Evolutionary conservation across 495 filamentous ascomycete genomes (phyloP).

Genomic region (Melanomma pulvis-pyrius): DNA sequence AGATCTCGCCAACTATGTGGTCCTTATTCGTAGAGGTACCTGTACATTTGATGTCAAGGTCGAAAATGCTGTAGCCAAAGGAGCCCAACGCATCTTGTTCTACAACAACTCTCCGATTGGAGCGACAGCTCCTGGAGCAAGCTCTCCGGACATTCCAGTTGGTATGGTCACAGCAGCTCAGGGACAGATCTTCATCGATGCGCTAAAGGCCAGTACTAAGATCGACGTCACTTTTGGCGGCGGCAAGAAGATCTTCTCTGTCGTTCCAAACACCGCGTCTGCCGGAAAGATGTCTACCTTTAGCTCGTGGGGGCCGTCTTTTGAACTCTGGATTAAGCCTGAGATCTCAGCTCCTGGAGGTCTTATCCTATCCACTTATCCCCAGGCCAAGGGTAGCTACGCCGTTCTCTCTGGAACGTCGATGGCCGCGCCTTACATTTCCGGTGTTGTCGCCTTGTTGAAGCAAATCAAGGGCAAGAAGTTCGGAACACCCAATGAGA

Average conservation of each 20-base stretch:
- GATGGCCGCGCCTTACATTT: background rate
- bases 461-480: background rate
- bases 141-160: background rate
- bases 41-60: constrained; percentile 9
- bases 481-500: background rate
- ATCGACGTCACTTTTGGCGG: background rate
- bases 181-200: background rate
- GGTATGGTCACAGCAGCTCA: constrained; percentile 2
- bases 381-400: constrained; percentile 1
- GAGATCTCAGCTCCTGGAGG: constrained; percentile 4
- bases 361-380: constrained; percentile 9
- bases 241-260: background rate
- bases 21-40: background rate
- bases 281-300: background rate
- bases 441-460: background rate
- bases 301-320: constrained; percentile 12
- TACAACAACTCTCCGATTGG: constrained; percentile 7
- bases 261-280: background rate
- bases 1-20: constrained; percentile 1
- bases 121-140: background rate
- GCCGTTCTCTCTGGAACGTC: constrained; percentile 9
- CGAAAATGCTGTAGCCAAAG: background rate
- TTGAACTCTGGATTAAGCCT: constrained; percentile 11
- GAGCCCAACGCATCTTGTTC: constrained; percentile 6
- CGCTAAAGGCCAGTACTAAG: background rate